A percentile compares a stretch with the other conserved stretches of the same genome.
phyloP scores from a whole-genome alignment of 83 land plant species.

The Picea mariana region DNA sequence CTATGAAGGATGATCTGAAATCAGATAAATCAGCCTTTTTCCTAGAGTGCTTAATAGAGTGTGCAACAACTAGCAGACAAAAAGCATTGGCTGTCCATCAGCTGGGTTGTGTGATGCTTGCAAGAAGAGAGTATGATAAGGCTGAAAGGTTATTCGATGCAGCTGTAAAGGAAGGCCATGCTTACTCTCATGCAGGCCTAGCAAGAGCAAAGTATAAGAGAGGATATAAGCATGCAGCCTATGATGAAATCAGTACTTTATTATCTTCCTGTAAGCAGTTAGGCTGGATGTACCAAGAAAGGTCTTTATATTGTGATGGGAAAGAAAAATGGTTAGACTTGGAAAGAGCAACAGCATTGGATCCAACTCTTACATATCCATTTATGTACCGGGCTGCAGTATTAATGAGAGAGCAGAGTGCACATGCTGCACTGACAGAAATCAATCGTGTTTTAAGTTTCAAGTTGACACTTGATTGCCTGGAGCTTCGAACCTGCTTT shows the following conservation, averaged over 20 bases:
- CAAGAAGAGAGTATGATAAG: constrained; percentile 72
- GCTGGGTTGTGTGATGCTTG: constrained; percentile 77
- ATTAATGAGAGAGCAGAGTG: constrained; percentile 77
- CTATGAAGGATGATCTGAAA: constrained; percentile 59
- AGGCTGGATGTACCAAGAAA: constrained; percentile 98
- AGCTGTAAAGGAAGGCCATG: constrained; percentile 77
- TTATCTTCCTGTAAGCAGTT: constrained; percentile 58
- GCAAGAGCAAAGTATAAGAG: background rate
- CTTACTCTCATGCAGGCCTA: constrained; percentile 75
- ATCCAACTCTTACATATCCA: constrained; percentile 87
- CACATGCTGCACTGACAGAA: constrained; percentile 70
- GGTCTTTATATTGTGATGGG: constrained; percentile 76
- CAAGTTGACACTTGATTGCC: constrained; percentile 79
- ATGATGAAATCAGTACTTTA: constrained; percentile 30
- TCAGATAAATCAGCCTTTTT: constrained; percentile 58
- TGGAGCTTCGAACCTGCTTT: constrained; percentile 85
- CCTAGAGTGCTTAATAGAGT: constrained; percentile 51
- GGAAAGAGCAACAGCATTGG: constrained; percentile 81
- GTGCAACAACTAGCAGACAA: constrained; percentile 53
- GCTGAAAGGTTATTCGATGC: constrained; percentile 31
- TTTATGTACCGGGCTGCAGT: constrained; percentile 87
- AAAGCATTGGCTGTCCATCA: constrained; percentile 79
- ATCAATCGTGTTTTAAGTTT: constrained; percentile 84
- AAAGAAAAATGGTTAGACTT: constrained; percentile 70
- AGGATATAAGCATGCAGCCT: too few species aligned